A percentile compares a stretch with the other conserved stretches of the same genome.
These are phyloP conservation scores for Alternaria tenuissima DNA, from an alignment of 2,329 filamentous ascomycete species.

Conservation along the genomic window DNA sequence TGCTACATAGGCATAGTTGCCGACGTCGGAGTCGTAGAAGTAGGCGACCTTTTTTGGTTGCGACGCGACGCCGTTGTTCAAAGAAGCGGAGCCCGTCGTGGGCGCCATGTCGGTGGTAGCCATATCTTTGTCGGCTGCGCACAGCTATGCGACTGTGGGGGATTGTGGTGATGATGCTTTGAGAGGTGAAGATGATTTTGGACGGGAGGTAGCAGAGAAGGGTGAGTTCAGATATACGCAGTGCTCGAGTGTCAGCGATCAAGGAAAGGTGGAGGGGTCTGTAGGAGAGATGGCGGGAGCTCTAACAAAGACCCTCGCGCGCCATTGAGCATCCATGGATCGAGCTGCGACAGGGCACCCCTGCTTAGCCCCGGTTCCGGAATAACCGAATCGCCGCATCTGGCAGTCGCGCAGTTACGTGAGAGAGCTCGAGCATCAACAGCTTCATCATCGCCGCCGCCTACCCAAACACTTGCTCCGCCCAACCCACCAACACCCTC, in stretches of 20 bases:
- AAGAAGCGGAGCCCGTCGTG: conserved; percentile 18
- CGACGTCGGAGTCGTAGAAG: conserved; percentile 98
- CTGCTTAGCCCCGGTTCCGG: conserved; percentile 19
- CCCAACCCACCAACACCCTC: neutral
- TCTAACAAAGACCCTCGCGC: conserved; percentile 18
- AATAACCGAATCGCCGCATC: conserved; percentile 19
- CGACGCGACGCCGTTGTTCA: conserved; percentile 38
- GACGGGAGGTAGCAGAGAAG: neutral
- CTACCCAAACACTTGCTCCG: conserved; percentile 6
- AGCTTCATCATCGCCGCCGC: conserved; percentile 22
- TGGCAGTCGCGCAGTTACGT: conserved; percentile 23
- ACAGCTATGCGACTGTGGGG: conserved; percentile 23
- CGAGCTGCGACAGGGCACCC: conserved; percentile 20
- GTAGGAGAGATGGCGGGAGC: conserved; percentile 19
- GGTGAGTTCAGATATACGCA: neutral
- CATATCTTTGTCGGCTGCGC: conserved; percentile 26
- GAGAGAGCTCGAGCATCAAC: conserved; percentile 20
- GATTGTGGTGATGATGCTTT: neutral
- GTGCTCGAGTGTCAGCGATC: conserved; percentile 2
- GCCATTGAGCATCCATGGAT: conserved; percentile 11
- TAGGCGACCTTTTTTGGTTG: conserved; percentile 84
- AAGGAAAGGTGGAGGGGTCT: conserved; percentile 10
- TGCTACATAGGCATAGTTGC: conserved; percentile 93
- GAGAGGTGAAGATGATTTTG: neutral
- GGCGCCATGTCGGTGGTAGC: conserved; percentile 12